A percentile compares a stretch with the other conserved stretches of the same genome.
phyloP scores from a whole-genome alignment of 257 asterid species.

The Solanum gandarillasii region DNA sequence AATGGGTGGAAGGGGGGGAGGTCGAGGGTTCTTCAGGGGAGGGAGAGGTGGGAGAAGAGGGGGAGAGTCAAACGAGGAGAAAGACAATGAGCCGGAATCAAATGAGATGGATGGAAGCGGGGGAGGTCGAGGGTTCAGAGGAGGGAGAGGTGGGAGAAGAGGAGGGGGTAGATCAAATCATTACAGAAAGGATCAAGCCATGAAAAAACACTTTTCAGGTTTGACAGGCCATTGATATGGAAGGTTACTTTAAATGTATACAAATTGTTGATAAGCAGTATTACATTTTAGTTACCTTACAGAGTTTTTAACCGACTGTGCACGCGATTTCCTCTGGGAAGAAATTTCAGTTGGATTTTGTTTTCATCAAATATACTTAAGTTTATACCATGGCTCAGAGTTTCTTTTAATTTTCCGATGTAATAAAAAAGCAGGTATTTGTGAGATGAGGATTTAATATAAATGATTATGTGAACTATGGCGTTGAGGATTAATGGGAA shows the following conservation, averaged over 20 bases:
- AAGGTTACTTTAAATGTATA: not conserved
- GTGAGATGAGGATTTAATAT: not conserved
- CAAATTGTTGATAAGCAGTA: not conserved
- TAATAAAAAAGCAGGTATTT: not conserved
- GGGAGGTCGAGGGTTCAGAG: slow-evolving; percentile 23
- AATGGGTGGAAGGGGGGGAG: slow-evolving; percentile 18
- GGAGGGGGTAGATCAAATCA: slow-evolving; percentile 27
- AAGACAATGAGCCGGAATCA: slow-evolving; percentile 8
- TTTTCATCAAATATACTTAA: not conserved
- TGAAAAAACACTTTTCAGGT: slow-evolving; percentile 69
- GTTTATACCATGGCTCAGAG: not conserved
- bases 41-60: slow-evolving; percentile 39
- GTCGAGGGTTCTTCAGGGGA: slow-evolving; percentile 25
- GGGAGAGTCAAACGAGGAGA: slow-evolving; percentile 10
- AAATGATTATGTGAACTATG: not conserved
- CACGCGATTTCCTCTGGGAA: not conserved
- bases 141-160: slow-evolving; percentile 40
- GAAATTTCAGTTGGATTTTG: not conserved
- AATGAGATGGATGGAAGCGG: slow-evolving; percentile 18
- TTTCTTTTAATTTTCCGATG: not conserved
- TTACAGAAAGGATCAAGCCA: slow-evolving; percentile 51
- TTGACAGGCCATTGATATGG: slow-evolving; percentile 23
- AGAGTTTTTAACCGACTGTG: not conserved
- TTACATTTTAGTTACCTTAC: not conserved
- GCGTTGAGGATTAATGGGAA: not conserved